Conservation (phyloP, 306 rosid genomes). For the Cercis canadensis region DNA sequence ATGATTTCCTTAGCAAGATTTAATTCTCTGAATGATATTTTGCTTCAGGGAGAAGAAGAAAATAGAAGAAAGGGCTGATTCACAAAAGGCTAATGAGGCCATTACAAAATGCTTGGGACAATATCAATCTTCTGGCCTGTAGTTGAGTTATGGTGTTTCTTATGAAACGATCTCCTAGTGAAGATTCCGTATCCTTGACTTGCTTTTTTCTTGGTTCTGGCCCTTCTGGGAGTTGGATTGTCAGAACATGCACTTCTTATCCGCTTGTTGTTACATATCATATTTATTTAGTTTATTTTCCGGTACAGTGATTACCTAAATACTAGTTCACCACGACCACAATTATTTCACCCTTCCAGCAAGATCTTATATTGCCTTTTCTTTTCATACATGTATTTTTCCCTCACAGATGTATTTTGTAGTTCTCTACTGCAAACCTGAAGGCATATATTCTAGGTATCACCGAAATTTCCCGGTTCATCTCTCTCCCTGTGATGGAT, state of each 20-base stretch:
- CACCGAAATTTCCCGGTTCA: no score
- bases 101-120: slow-evolving; percentile 75
- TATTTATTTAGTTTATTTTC: slow-evolving; percentile 37
- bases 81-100: slow-evolving; percentile 79
- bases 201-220: slow-evolving; percentile 30
- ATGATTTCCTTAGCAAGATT: slow-evolving; percentile 15
- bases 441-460: no score
- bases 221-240: slow-evolving; percentile 36
- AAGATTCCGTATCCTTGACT: slow-evolving; percentile 33
- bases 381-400: slow-evolving; percentile 10
- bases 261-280: slow-evolving; percentile 43
- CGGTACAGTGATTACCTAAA: slow-evolving; percentile 41
- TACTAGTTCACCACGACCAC: slow-evolving; percentile 29
- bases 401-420: slow-evolving; percentile 35
- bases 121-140: slow-evolving; percentile 45
- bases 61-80: slow-evolving; percentile 79
- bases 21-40: slow-evolving; percentile 37
- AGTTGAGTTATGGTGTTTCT: slow-evolving; percentile 32
- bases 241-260: slow-evolving; percentile 27
- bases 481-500: not conserved
- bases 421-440: slow-evolving; percentile 1
- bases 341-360: slow-evolving; percentile 12
- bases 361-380: slow-evolving; percentile 22
- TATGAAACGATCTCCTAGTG: slow-evolving; percentile 27
- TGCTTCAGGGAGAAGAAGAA: slow-evolving; percentile 94